Evolutionary conservation across 495 filamentous ascomycete genomes (phyloP).

Genomic region (Wilcoxina mikolae): DNA sequence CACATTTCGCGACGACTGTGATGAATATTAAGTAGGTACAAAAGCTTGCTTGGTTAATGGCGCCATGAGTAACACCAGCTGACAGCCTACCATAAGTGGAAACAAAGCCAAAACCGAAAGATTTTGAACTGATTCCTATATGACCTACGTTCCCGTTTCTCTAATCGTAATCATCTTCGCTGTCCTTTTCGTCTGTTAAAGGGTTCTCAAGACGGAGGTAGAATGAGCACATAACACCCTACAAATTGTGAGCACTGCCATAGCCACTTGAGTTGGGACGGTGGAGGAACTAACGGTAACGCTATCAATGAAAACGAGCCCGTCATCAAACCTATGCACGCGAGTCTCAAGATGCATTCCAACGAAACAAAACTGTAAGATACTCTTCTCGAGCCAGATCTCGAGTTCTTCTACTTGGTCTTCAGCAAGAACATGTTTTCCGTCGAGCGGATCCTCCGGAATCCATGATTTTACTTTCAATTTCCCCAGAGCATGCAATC

Average conservation of each 20-base stretch:
- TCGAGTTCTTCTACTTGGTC: constrained; percentile 34
- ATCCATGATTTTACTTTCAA: constrained; percentile 30
- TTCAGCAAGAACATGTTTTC: constrained; percentile 4
- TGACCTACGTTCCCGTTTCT: too few species aligned
- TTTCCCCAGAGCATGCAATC: constrained; percentile 36
- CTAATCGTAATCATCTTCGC: constrained; percentile 19
- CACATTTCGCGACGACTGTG: too few species aligned
- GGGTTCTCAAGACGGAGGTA: constrained; percentile 1
- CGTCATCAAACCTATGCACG: constrained; percentile 49
- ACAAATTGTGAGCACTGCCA: constrained; percentile 6
- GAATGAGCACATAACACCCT: constrained; percentile 20
- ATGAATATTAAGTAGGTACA: too few species aligned
- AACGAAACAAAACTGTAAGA: constrained; percentile 46
- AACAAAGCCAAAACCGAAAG: too few species aligned
- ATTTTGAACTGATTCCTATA: too few species aligned
- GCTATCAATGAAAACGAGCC: constrained; percentile 39
- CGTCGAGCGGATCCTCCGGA: constrained; percentile 26
- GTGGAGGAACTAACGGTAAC: constrained; percentile 20
- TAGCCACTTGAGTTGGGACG: not conserved
- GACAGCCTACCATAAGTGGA: too few species aligned
- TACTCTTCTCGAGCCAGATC: constrained; percentile 52
- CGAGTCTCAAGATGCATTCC: constrained; percentile 62
- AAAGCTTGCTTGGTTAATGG: too few species aligned
- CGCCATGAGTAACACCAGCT: too few species aligned
- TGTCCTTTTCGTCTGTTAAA: constrained; percentile 1